phyloP scores from a whole-genome alignment of 192 early-diverging fungal species.

The Podila epicladia region DNA sequence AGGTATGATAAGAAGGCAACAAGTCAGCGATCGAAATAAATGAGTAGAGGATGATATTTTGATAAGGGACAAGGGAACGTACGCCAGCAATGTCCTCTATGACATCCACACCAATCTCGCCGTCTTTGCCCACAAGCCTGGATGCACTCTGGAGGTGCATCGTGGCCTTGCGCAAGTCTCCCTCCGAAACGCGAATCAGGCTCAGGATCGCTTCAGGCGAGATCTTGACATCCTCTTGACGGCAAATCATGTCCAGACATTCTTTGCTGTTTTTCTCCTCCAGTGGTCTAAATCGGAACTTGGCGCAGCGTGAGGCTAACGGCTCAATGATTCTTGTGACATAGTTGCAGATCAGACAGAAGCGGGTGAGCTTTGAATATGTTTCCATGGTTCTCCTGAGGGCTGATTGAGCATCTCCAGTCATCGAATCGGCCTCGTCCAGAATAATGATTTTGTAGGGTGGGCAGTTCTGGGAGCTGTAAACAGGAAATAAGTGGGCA shows the following conservation, averaged over 20 bases:
- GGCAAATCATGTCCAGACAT: constrained; percentile 73
- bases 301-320: constrained; percentile 91
- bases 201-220: constrained; percentile 55
- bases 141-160: constrained; percentile 91
- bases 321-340: constrained; percentile 93
- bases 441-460: constrained; percentile 97
- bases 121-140: constrained; percentile 60
- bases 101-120: constrained; percentile 57
- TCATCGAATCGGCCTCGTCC: constrained; percentile 99
- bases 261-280: constrained; percentile 65
- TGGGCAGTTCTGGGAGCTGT: constrained; percentile 61
- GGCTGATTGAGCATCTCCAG: constrained; percentile 91
- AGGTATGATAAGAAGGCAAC: too few species aligned
- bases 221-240: constrained; percentile 71
- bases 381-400: constrained; percentile 95
- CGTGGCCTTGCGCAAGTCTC: constrained; percentile 93
- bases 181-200: constrained; percentile 76
- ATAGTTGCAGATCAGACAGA: constrained; percentile 96
- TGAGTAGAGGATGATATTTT: neutral
- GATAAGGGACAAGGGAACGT: constrained; percentile 19
- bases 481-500: constrained; percentile 2
- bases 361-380: constrained; percentile 91
- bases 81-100: constrained; percentile 88
- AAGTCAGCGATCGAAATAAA: neutral
- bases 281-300: constrained; percentile 94